These are phyloP conservation scores for Pelargonium cotyledonis DNA, from an alignment of 441 rosid genomes.

Conservation along the genomic window DNA sequence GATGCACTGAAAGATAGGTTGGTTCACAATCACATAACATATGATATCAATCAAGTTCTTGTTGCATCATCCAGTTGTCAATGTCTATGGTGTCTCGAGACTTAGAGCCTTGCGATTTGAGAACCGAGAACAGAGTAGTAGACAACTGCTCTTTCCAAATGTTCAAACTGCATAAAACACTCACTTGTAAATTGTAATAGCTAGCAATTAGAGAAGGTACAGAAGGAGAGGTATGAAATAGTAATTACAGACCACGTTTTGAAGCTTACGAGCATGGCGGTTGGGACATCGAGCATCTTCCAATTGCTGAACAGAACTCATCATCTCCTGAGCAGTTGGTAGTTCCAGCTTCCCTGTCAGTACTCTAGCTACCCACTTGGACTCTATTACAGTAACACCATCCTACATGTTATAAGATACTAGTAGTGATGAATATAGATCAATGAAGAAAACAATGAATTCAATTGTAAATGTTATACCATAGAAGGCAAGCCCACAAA, in stretches of 20 bases:
- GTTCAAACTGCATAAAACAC: constrained; percentile 7
- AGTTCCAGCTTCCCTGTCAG: constrained; percentile 9
- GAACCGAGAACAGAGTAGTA: not conserved
- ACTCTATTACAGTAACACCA: not conserved
- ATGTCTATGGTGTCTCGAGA: not conserved
- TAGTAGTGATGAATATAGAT: not conserved
- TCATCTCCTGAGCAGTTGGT: constrained; percentile 14
- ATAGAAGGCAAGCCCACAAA: no score
- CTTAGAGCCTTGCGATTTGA: not conserved
- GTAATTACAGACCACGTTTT: not conserved
- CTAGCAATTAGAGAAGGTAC: not conserved
- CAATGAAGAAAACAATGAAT: not conserved
- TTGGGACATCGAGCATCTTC: constrained; percentile 13
- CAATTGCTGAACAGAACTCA: not conserved
- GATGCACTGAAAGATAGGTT: no score
- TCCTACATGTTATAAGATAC: not conserved
- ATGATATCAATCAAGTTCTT: not conserved
- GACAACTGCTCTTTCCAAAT: not conserved
- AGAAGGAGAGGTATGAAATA: not conserved
- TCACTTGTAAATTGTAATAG: not conserved
- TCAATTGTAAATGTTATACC: no score
- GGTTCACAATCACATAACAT: no score
- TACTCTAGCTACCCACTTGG: constrained; percentile 18
- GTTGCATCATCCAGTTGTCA: not conserved
- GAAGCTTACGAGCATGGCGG: constrained; percentile 6